phyloP scores from a whole-genome alignment of 2,329 filamentous ascomycete genomes.

The Trichoderma breve region DNA sequence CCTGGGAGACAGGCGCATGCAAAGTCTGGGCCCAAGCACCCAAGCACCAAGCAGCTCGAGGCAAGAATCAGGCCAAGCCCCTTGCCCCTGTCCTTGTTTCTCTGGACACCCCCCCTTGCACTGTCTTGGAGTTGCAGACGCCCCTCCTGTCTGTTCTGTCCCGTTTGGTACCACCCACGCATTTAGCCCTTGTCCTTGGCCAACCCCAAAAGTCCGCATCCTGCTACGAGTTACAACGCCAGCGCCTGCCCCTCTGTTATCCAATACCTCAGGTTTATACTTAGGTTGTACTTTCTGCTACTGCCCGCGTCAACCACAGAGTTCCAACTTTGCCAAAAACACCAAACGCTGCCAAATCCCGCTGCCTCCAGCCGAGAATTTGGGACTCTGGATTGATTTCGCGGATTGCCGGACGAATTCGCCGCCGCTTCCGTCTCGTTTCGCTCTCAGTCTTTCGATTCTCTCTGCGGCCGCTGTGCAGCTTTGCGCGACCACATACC shows the following conservation, averaged over 20 bases:
- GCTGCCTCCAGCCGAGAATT: neutral
- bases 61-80: slow-evolving; percentile 4
- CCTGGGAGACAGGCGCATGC: neutral
- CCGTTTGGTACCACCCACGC: neutral
- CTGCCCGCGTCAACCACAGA: slow-evolving; percentile 13
- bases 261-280: neutral
- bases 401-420: neutral
- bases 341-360: neutral
- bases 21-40: slow-evolving; percentile 3
- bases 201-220: slow-evolving; percentile 20
- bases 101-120: neutral
- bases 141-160: neutral
- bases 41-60: neutral
- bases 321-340: neutral
- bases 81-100: slow-evolving; percentile 9
- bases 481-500: slow-evolving; percentile 12
- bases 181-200: slow-evolving; percentile 7
- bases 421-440: neutral
- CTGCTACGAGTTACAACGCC: neutral
- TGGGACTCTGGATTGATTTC: neutral
- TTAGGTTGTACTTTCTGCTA: slow-evolving; percentile 5
- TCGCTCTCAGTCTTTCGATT: neutral
- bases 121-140: neutral
- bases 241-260: slow-evolving; percentile 17
- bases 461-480: neutral